phyloP scores from a whole-genome alignment of 2,329 filamentous ascomycete genomes.

The Cadophora malorum region DNA sequence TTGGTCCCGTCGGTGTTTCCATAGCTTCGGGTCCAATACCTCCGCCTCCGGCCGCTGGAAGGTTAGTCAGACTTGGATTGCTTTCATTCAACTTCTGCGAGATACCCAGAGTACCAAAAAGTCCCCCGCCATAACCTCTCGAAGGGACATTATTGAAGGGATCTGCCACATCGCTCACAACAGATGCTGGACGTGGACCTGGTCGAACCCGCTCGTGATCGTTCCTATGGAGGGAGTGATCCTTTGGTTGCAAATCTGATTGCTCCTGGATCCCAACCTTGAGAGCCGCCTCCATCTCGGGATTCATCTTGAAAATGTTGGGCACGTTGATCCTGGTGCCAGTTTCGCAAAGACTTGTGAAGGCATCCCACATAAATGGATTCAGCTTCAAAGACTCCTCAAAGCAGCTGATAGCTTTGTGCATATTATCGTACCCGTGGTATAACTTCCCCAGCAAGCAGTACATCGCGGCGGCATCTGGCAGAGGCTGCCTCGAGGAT shows the following conservation, averaged over 20 bases:
- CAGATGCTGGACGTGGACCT: slow-evolving; percentile 34
- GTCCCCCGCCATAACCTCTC: slow-evolving; percentile 39
- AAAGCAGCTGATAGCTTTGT: slow-evolving; percentile 84
- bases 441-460: slow-evolving; percentile 89
- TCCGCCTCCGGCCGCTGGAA: slow-evolving; percentile 43
- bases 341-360: slow-evolving; percentile 86
- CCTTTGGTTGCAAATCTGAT: slow-evolving; percentile 35
- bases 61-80: slow-evolving; percentile 45
- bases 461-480: slow-evolving; percentile 83
- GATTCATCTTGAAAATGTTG: slow-evolving; percentile 83
- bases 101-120: slow-evolving; percentile 43
- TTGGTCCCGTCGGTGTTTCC: slow-evolving; percentile 67
- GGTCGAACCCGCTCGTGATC: slow-evolving; percentile 42
- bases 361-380: slow-evolving; percentile 98
- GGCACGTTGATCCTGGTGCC: slow-evolving; percentile 80
- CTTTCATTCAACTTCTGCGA: slow-evolving; percentile 47
- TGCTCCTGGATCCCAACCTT: slow-evolving; percentile 41
- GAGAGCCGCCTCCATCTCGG: slow-evolving; percentile 63
- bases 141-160: slow-evolving; percentile 45
- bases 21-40: slow-evolving; percentile 57
- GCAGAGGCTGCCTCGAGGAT: slow-evolving; percentile 73
- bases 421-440: slow-evolving; percentile 79
- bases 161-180: slow-evolving; percentile 42
- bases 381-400: slow-evolving; percentile 89
- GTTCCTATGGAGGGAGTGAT: slow-evolving; percentile 26